These are phyloP conservation scores for Podaxis rugospora DNA, from an alignment of 768 basidiomycete species.

Conservation along the genomic window DNA sequence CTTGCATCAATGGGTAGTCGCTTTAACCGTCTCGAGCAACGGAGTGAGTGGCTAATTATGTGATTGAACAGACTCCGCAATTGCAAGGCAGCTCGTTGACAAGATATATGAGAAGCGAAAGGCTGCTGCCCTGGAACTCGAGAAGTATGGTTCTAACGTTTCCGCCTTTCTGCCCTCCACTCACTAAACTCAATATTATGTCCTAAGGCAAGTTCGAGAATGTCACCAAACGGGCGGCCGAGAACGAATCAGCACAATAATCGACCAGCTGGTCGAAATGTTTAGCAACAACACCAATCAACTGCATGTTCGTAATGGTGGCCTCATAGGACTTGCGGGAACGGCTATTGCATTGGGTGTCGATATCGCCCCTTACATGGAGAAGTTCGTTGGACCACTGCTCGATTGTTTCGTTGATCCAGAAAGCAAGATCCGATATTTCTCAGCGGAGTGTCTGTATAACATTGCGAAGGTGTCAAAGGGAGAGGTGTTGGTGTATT, in stretches of 20 bases:
- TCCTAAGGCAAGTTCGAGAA: conserved; percentile 74
- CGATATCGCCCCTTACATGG: conserved; percentile 92
- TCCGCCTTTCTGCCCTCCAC: background rate
- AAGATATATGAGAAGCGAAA: conserved; percentile 98
- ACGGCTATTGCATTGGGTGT: conserved; percentile 96
- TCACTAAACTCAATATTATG: background rate
- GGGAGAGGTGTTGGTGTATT: conserved; percentile 93
- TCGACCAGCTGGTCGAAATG: conserved; percentile 94
- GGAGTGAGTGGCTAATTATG: background rate
- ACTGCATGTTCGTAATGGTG: conserved; percentile 89
- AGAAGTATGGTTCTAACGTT: conserved; percentile 60
- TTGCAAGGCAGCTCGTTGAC: conserved; percentile 80
- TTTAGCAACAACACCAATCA: conserved; percentile 81
- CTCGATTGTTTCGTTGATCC: conserved; percentile 90
- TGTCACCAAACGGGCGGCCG: conserved; percentile 79
- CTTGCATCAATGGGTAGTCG: conserved; percentile 3
- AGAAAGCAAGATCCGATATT: conserved; percentile 94
- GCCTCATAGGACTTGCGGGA: conserved; percentile 92
- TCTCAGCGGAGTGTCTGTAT: conserved; percentile 96
- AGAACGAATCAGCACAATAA: conserved; percentile 77
- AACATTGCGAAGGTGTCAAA: conserved; percentile 98
- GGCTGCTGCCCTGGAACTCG: conserved; percentile 90
- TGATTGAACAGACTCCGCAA: conserved; percentile 52
- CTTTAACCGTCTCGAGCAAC: background rate
- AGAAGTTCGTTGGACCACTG: conserved; percentile 85